phyloP scores from a whole-genome alignment of 805 yeast genomes.

The Barnettozyma botsteinii region DNA sequence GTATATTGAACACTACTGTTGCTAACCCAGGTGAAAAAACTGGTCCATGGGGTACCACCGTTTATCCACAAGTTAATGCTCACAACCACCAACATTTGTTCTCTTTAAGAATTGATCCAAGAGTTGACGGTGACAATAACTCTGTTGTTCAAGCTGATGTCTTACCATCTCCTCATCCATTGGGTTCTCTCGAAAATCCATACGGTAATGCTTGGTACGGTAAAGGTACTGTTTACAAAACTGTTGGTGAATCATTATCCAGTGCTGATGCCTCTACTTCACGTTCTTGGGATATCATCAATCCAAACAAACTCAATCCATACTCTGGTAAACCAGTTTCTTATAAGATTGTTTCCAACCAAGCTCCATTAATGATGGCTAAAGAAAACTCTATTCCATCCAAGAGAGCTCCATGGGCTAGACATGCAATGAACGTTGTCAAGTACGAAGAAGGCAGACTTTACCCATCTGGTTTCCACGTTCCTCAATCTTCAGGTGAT shows the following conservation, averaged over 20 bases:
- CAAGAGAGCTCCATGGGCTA: slow-evolving; percentile 83
- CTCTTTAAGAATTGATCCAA: slow-evolving; percentile 71
- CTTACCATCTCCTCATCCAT: slow-evolving; percentile 47
- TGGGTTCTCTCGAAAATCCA: slow-evolving; percentile 64
- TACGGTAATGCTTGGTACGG: slow-evolving; percentile 76
- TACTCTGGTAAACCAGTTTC: slow-evolving; percentile 73
- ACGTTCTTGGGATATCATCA: slow-evolving; percentile 74
- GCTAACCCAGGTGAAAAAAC: slow-evolving; percentile 58
- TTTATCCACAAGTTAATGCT: slow-evolving; percentile 76
- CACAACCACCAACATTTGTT: slow-evolving; percentile 86
- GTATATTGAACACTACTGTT: slow-evolving; percentile 71
- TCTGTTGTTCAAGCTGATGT: slow-evolving; percentile 69
- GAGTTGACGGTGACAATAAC: slow-evolving; percentile 76
- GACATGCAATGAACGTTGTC: slow-evolving; percentile 57
- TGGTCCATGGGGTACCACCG: slow-evolving; percentile 77
- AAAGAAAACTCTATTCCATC: slow-evolving; percentile 67
- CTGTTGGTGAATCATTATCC: slow-evolving; percentile 60
- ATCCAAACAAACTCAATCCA: slow-evolving; percentile 60
- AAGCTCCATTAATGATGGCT: slow-evolving; percentile 69
- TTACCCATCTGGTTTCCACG: slow-evolving; percentile 78
- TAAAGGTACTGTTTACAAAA: slow-evolving; percentile 59
- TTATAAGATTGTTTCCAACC: slow-evolving; percentile 70
- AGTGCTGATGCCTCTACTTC: slow-evolving; percentile 56
- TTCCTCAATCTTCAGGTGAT: slow-evolving; percentile 70
- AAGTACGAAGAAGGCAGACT: slow-evolving; percentile 68